Conservation (phyloP, 2,329 filamentous ascomycete genomes). For the Hypoxylon sp. region DNA sequence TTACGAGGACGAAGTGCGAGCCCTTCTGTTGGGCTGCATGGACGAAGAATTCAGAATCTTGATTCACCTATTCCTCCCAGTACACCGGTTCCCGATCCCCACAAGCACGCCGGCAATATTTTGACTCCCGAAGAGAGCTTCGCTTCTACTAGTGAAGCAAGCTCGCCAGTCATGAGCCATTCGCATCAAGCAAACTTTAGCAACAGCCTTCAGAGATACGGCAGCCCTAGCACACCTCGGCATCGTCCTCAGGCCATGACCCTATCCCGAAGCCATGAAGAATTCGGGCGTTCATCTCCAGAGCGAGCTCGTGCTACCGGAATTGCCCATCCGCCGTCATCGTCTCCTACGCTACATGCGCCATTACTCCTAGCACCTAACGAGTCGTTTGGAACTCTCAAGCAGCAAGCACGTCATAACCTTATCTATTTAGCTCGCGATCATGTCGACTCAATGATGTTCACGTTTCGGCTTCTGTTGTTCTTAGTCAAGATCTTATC, state of each 20-base stretch:
- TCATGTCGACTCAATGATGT: constrained; percentile 55
- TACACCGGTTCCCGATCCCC: constrained; percentile 64
- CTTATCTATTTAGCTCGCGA: constrained; percentile 51
- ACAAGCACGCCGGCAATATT: constrained; percentile 45
- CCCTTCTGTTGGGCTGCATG: constrained; percentile 59
- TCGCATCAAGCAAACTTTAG: constrained; percentile 51
- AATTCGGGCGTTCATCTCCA: constrained; percentile 53
- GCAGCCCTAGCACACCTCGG: constrained; percentile 51
- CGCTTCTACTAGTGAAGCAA: constrained; percentile 53
- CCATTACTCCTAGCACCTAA: constrained; percentile 67
- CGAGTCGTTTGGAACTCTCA: constrained; percentile 46
- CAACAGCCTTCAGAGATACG: constrained; percentile 55
- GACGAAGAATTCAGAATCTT: constrained; percentile 68
- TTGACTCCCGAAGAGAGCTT: constrained; percentile 40
- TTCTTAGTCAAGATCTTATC: constrained; percentile 79
- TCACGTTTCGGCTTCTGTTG: constrained; percentile 68
- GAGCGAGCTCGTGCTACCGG: constrained; percentile 49
- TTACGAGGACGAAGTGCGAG: constrained; percentile 57
- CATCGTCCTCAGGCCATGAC: constrained; percentile 57
- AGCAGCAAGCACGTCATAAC: constrained; percentile 58
- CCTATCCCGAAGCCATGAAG: constrained; percentile 61
- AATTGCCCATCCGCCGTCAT: constrained; percentile 44
- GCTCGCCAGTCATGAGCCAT: constrained; percentile 47
- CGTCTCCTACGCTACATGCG: constrained; percentile 40
- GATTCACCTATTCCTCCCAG: constrained; percentile 67